Conservation (phyloP, 441 rosid genomes). For the Sinapis alba region DNA sequence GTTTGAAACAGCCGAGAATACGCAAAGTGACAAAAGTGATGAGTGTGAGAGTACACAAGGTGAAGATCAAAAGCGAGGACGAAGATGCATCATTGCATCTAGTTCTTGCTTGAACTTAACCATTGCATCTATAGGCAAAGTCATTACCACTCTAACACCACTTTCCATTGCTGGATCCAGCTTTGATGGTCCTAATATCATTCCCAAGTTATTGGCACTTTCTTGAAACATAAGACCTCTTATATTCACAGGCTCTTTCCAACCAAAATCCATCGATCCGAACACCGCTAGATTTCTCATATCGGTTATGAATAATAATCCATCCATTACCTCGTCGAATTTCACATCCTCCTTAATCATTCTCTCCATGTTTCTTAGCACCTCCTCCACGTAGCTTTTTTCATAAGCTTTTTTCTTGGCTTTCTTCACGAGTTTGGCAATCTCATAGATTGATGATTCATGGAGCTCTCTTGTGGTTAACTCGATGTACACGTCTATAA, state of each 20-base stretch:
- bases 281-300: slow-evolving; percentile 44
- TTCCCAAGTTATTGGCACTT: slow-evolving; percentile 35
- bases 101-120: slow-evolving; percentile 47
- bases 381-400: slow-evolving; percentile 24
- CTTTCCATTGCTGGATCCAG: slow-evolving; percentile 40
- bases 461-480: slow-evolving; percentile 36
- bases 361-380: slow-evolving; percentile 30
- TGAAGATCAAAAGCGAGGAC: slow-evolving; percentile 8
- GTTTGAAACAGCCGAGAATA: not conserved
- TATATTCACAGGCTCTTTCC: slow-evolving; percentile 44
- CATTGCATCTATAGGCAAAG: slow-evolving; percentile 48
- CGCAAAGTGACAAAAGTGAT: not conserved
- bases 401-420: slow-evolving; percentile 36
- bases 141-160: slow-evolving; percentile 47
- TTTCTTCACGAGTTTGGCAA: slow-evolving; percentile 41
- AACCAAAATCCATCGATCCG: slow-evolving; percentile 46
- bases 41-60: not conserved
- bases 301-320: slow-evolving; percentile 41
- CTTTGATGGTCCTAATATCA: slow-evolving; percentile 41
- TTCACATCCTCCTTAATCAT: slow-evolving; percentile 22
- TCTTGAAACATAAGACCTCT: slow-evolving; percentile 36
- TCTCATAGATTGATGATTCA: slow-evolving; percentile 34
- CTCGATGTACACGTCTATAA: slow-evolving; percentile 28
- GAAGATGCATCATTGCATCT: slow-evolving; percentile 15
- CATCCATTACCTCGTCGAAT: slow-evolving; percentile 33